Evolutionary conservation across 306 rosid genomes (phyloP).

Genomic region (Senna tora): DNA sequence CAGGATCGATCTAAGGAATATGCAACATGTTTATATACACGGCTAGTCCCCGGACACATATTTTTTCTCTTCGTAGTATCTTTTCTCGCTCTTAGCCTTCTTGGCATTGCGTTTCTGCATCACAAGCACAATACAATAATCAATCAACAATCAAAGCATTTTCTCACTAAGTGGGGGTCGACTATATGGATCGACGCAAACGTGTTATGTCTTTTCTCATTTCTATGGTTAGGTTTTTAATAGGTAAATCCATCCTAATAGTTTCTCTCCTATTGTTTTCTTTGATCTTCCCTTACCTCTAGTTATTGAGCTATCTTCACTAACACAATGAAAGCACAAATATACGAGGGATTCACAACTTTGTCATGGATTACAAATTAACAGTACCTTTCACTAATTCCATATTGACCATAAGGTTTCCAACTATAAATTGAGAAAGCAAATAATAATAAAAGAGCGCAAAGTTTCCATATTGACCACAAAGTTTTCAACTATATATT

Average conservation of each 20-base stretch:
- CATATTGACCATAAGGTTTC: background rate
- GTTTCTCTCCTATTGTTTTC: no score
- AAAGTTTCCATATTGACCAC: no score
- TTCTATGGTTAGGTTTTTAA: no score
- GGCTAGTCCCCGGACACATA: slow-evolving; percentile 80
- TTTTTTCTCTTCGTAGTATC: slow-evolving; percentile 80
- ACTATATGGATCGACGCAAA: no score
- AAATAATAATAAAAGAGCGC: slow-evolving; percentile 4
- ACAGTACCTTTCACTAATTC: background rate
- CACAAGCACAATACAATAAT: slow-evolving; percentile 11
- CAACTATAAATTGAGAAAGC: slow-evolving; percentile 15
- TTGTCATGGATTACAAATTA: slow-evolving; percentile 13
- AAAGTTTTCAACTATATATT: no score
- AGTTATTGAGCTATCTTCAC: no score
- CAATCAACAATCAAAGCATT: no score
- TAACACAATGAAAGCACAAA: slow-evolving; percentile 24
- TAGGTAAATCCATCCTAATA: no score
- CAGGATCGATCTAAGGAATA: slow-evolving; percentile 38
- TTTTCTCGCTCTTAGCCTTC: slow-evolving; percentile 79
- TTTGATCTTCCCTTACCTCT: no score
- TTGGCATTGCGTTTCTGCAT: slow-evolving; percentile 92
- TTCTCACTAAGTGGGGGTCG: no score
- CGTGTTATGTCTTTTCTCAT: no score
- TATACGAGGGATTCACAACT: slow-evolving; percentile 1
- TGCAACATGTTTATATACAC: slow-evolving; percentile 25